Evolutionary conservation across 495 filamentous ascomycete genomes (phyloP).

Genomic region (Aspergillus sclerotiicarbonarius): DNA sequence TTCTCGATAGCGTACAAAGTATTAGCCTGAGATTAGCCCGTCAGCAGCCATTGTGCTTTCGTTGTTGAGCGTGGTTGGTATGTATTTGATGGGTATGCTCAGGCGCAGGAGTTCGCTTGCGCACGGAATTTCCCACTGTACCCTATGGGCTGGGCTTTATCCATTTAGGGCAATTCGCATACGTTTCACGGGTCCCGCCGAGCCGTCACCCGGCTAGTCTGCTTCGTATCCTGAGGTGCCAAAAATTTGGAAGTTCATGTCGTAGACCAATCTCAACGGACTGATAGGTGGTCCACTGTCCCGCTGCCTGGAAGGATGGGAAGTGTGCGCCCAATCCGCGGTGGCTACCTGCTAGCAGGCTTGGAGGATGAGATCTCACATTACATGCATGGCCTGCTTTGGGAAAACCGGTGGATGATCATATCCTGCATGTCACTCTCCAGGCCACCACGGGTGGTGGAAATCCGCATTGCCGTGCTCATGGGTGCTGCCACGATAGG

Average conservation of each 20-base stretch:
- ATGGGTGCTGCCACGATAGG: not conserved
- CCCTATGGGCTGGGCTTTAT: constrained; percentile 8
- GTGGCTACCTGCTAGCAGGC: not conserved
- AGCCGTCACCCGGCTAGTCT: not conserved
- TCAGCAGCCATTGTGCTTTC: not conserved
- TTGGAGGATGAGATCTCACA: not conserved
- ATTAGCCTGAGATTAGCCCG: not conserved
- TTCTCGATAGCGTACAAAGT: not conserved
- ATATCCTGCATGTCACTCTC: not conserved
- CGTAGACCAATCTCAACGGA: not conserved
- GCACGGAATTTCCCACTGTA: not conserved
- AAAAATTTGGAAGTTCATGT: not conserved
- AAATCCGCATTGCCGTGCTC: not conserved
- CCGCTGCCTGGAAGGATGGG: too few relatives aligned
- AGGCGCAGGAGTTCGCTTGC: constrained; percentile 1
- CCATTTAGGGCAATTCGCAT: constrained; percentile 12
- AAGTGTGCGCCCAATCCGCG: too few relatives aligned
- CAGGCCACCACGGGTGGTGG: not conserved
- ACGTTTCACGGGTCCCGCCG: not conserved
- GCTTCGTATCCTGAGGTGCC: not conserved
- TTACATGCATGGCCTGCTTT: not conserved
- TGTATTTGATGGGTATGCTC: not conserved
- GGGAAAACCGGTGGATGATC: not conserved
- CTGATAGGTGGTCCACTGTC: too few relatives aligned
- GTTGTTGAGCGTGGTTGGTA: not conserved